phyloP scores from a whole-genome alignment of 1,284 basidiomycete species.

The Lentinus polychrous region DNA sequence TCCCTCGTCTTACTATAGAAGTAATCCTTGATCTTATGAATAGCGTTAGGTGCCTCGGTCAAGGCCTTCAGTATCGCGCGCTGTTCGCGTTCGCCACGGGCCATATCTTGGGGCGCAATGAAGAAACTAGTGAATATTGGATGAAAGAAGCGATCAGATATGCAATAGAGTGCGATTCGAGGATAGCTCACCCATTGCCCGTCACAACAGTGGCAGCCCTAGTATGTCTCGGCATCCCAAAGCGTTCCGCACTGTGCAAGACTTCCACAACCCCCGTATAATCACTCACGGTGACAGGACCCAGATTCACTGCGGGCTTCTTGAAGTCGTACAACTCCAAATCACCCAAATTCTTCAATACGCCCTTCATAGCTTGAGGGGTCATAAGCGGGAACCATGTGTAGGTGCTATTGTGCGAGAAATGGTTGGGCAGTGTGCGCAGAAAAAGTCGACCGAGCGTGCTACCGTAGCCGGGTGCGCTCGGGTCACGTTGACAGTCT shows the following conservation, averaged over 20 bases:
- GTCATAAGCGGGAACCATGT: slow-evolving; percentile 86
- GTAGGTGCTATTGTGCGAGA: slow-evolving; percentile 64
- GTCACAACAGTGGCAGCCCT: slow-evolving; percentile 45
- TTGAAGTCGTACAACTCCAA: slow-evolving; percentile 44
- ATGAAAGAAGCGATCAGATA: no score
- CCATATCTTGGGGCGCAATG: slow-evolving; percentile 40
- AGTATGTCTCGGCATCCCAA: slow-evolving; percentile 41
- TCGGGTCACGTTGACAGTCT: slow-evolving; percentile 66
- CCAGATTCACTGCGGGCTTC: slow-evolving; percentile 32
- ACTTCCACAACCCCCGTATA: slow-evolving; percentile 50
- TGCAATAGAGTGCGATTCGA: no score
- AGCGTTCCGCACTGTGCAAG: slow-evolving; percentile 38
- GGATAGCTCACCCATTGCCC: slow-evolving; percentile 54
- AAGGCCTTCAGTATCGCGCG: slow-evolving; percentile 43
- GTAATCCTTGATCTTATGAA: slow-evolving; percentile 45
- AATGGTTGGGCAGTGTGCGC: slow-evolving; percentile 66
- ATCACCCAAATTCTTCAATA: slow-evolving; percentile 50
- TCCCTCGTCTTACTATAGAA: slow-evolving; percentile 57
- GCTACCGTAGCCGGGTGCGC: slow-evolving; percentile 66
- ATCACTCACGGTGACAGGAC: slow-evolving; percentile 30
- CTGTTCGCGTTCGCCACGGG: slow-evolving; percentile 37
- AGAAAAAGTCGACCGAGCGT: slow-evolving; percentile 69
- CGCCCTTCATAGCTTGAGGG: slow-evolving; percentile 55
- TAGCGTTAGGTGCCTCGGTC: slow-evolving; percentile 34
- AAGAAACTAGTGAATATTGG: slow-evolving; percentile 35